Evolutionary conservation across 2,329 filamentous ascomycete genomes (phyloP).

Genomic region (Diplodia mutila): DNA sequence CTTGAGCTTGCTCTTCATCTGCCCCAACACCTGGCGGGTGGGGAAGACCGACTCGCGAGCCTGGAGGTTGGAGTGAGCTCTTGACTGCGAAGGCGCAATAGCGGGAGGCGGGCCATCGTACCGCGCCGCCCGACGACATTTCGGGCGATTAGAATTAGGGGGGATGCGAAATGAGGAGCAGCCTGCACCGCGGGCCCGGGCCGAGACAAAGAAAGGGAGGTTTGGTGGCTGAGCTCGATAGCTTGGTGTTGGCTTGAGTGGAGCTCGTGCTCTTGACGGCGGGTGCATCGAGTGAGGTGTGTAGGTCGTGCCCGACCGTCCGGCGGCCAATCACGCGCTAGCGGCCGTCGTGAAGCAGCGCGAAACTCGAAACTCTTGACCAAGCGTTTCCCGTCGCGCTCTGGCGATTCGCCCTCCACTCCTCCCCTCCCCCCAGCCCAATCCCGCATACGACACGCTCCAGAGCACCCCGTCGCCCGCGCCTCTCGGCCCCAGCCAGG

Average conservation of each 20-base stretch:
- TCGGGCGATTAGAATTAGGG: conserved; percentile 26
- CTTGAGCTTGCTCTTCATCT: conserved; percentile 99
- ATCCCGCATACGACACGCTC: conserved; percentile 12
- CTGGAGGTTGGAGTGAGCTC: conserved; percentile 52
- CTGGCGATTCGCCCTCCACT: conserved; percentile 5
- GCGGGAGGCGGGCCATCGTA: conserved; percentile 39
- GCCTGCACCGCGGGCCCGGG: background rate
- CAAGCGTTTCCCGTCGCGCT: conserved; percentile 1
- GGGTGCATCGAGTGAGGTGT: background rate
- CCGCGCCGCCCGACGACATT: conserved; percentile 58
- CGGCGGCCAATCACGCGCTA: conserved; percentile 20
- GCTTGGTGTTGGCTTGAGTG: conserved; percentile 16
- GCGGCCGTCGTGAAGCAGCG: conserved; percentile 2
- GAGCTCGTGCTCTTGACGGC: conserved; percentile 13
- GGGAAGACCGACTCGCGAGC: conserved; percentile 96
- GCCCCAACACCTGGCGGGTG: conserved; percentile 91
- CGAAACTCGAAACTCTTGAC: conserved; percentile 23
- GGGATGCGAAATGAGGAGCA: conserved; percentile 7
- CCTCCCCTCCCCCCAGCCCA: background rate
- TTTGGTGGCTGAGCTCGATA: conserved; percentile 12
- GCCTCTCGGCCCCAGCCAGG: conserved; percentile 34
- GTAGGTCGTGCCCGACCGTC: conserved; percentile 14
- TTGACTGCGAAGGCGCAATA: conserved; percentile 29
- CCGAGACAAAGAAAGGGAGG: conserved; percentile 11
- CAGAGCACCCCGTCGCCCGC: conserved; percentile 22